Evolutionary conservation across 1,139 yeast species (phyloP).

Genomic region (Kodamaea sp.): DNA sequence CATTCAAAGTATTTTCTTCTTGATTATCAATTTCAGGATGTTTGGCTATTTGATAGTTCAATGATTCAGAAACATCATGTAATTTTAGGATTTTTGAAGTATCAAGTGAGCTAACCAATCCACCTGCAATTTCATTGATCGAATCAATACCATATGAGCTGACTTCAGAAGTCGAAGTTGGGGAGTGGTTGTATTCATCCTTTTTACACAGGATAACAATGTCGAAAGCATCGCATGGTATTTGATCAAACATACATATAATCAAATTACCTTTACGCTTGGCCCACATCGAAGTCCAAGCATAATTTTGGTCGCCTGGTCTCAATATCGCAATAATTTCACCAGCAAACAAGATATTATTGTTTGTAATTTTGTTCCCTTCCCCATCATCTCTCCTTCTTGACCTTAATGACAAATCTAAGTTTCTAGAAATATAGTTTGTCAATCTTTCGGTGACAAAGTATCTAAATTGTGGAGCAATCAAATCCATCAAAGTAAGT

Average conservation of each 20-base stretch:
- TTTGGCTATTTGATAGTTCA: slow-evolving; percentile 17
- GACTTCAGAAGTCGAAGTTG: slow-evolving; percentile 2
- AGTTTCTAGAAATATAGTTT: slow-evolving; percentile 21
- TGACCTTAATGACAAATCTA: slow-evolving; percentile 13
- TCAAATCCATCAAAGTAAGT: slow-evolving; percentile 67
- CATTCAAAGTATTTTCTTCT: slow-evolving; percentile 10
- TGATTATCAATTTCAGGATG: slow-evolving; percentile 15
- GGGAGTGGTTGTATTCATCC: slow-evolving; percentile 12
- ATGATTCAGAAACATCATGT: slow-evolving; percentile 29
- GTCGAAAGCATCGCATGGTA: slow-evolving; percentile 76
- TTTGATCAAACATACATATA: slow-evolving; percentile 84
- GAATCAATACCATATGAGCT: slow-evolving; percentile 29
- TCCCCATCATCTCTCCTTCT: slow-evolving; percentile 4
- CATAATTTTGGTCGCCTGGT: slow-evolving; percentile 48
- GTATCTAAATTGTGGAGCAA: slow-evolving; percentile 69
- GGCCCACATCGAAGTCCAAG: slow-evolving; percentile 89
- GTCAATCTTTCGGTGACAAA: slow-evolving; percentile 58
- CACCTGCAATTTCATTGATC: slow-evolving; percentile 41
- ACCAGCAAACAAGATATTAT: slow-evolving; percentile 45
- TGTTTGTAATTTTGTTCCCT: slow-evolving; percentile 25
- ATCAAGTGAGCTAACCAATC: slow-evolving; percentile 26
- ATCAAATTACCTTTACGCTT: slow-evolving; percentile 67
- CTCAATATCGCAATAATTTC: slow-evolving; percentile 56
- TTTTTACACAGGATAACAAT: slow-evolving; percentile 43
- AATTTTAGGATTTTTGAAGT: slow-evolving; percentile 20